phyloP scores from a whole-genome alignment of 371 early-diverging fungal genomes.

The Umbelopsis sp. region DNA sequence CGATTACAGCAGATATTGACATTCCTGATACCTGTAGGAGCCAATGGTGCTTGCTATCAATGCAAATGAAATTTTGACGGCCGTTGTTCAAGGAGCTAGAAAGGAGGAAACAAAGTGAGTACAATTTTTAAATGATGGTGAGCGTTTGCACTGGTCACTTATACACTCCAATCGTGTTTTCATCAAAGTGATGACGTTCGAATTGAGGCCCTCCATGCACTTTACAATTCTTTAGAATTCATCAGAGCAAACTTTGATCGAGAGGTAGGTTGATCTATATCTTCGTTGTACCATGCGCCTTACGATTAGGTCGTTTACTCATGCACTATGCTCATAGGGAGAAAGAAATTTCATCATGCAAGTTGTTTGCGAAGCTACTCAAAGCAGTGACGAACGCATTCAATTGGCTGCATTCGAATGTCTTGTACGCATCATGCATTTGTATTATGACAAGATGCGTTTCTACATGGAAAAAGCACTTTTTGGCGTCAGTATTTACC shows the following conservation, averaged over 20 bases:
- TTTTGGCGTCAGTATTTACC: constrained; percentile 67
- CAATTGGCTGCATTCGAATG: constrained; percentile 92
- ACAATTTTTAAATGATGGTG: neutral
- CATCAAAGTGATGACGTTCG: constrained; percentile 78
- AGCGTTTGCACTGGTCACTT: neutral
- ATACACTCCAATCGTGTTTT: neutral
- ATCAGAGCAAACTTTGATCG: constrained; percentile 89
- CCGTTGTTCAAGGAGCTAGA: constrained; percentile 90
- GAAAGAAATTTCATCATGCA: constrained; percentile 98
- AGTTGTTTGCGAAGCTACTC: constrained; percentile 94
- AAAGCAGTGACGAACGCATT: constrained; percentile 72
- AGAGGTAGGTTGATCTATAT: constrained; percentile 45
- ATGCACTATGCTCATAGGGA: constrained; percentile 39
- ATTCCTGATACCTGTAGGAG: constrained; percentile 48
- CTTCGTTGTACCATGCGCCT: neutral
- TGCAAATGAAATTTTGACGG: constrained; percentile 88
- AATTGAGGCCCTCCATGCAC: constrained; percentile 84
- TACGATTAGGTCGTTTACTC: neutral
- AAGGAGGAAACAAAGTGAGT: constrained; percentile 80
- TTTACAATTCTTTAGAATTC: constrained; percentile 94
- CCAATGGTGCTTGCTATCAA: constrained; percentile 76
- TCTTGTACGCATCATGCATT: constrained; percentile 92
- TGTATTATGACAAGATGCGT: constrained; percentile 94
- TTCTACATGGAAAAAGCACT: constrained; percentile 95
- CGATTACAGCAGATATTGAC: neutral